These are phyloP conservation scores for Geotrichum histeridarum DNA, from an alignment of 1,139 yeast genomes.

Conservation along the genomic window DNA sequence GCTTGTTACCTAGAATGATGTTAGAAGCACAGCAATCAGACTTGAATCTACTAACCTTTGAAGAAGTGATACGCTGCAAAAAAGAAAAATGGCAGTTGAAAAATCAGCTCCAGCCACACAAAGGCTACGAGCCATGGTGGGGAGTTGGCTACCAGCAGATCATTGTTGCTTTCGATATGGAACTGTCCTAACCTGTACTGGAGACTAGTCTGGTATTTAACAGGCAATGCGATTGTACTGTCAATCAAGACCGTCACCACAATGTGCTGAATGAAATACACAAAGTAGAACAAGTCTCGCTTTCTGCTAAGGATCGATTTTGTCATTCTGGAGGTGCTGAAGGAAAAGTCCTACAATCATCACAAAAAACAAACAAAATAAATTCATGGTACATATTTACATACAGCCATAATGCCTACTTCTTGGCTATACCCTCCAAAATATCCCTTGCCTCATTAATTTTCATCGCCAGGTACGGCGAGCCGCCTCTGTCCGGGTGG, in stretches of 20 bases:
- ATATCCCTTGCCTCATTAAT: slow-evolving; percentile 71
- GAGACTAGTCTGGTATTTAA: slow-evolving; percentile 43
- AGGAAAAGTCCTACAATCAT: neutral
- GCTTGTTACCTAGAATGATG: slow-evolving; percentile 24
- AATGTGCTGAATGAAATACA: slow-evolving; percentile 55
- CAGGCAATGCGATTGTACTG: slow-evolving; percentile 63
- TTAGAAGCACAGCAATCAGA: neutral
- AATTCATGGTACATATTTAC: too few relatives aligned
- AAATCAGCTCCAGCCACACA: slow-evolving; percentile 62
- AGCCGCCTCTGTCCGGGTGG: slow-evolving; percentile 78
- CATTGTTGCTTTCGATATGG: slow-evolving; percentile 63
- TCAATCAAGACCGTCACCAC: slow-evolving; percentile 74
- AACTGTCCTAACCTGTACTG: slow-evolving; percentile 49
- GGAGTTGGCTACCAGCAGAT: slow-evolving; percentile 56
- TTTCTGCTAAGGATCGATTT: slow-evolving; percentile 19
- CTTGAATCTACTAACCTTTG: slow-evolving; percentile 23
- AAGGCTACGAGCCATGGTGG: slow-evolving; percentile 67
- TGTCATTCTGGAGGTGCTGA: slow-evolving; percentile 1
- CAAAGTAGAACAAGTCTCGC: slow-evolving; percentile 50
- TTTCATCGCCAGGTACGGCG: slow-evolving; percentile 63
- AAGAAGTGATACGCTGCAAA: slow-evolving; percentile 37
- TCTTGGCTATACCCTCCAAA: slow-evolving; percentile 39
- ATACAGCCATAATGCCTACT: neutral
- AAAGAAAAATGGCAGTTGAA: slow-evolving; percentile 76
- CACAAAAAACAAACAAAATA: neutral